Conservation (phyloP, 1,284 basidiomycete genomes). For the Phylloboletellus chloephorus region DNA sequence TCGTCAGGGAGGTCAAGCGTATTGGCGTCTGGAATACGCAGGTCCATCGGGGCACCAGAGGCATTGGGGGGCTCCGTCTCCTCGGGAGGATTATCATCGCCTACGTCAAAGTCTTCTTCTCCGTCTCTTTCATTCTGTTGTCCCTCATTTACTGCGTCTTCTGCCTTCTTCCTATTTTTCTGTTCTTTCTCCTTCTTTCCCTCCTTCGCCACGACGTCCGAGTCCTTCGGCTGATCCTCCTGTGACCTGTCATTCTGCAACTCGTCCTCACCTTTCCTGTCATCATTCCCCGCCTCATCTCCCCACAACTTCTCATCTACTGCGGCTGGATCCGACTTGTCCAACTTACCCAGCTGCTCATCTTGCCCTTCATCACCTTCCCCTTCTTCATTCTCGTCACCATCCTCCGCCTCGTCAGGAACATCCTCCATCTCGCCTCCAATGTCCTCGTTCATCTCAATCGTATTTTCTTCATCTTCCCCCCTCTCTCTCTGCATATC, state of each 20-base stretch:
- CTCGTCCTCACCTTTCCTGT: conserved; percentile 46
- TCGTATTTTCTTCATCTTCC: conserved; percentile 61
- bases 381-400: conserved; percentile 47
- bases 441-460: conserved; percentile 74
- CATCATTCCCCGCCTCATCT: conserved; percentile 60
- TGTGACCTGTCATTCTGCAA: conserved; percentile 51
- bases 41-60: conserved; percentile 65
- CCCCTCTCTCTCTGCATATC: conserved; percentile 49
- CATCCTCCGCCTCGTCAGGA: conserved; percentile 55
- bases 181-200: conserved; percentile 32
- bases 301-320: conserved; percentile 98
- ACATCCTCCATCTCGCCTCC: conserved; percentile 83
- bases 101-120: conserved; percentile 30
- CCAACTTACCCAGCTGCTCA: conserved; percentile 82
- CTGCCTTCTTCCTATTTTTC: conserved; percentile 32
- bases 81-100: conserved; percentile 27
- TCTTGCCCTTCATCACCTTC: conserved; percentile 65
- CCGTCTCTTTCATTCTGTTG: conserved; percentile 34
- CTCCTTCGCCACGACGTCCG: conserved; percentile 72
- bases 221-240: conserved; percentile 41
- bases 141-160: conserved; percentile 32
- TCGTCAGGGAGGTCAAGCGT: conserved; percentile 83
- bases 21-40: conserved; percentile 69
- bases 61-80: conserved; percentile 38
- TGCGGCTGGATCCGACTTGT: conserved; percentile 79